Conservation (phyloP, 2,329 filamentous ascomycete species). For the Whalleya microplaca region DNA sequence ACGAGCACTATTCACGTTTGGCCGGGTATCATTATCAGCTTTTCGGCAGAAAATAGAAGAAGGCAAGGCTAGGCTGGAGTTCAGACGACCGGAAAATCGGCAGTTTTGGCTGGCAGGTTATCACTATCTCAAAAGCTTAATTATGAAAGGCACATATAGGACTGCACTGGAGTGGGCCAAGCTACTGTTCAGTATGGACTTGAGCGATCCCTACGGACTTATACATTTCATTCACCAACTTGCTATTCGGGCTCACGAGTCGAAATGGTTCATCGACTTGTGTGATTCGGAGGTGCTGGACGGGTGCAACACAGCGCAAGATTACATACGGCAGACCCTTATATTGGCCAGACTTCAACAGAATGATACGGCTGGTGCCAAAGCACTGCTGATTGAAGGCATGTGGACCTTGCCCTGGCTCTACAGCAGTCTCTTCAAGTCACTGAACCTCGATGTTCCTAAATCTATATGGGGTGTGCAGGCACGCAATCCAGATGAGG, state of each 20-base stretch:
- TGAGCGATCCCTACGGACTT: slow-evolving; percentile 81
- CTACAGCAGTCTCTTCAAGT: slow-evolving; percentile 77
- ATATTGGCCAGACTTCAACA: slow-evolving; percentile 76
- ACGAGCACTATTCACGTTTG: slow-evolving; percentile 89
- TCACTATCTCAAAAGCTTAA: slow-evolving; percentile 83
- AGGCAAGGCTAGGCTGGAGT: slow-evolving; percentile 81
- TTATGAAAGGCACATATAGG: slow-evolving; percentile 89
- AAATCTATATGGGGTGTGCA: slow-evolving; percentile 81
- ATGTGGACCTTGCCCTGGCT: slow-evolving; percentile 83
- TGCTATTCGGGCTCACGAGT: slow-evolving; percentile 79
- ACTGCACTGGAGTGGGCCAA: slow-evolving; percentile 95
- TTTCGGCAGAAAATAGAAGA: slow-evolving; percentile 77
- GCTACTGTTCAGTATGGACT: slow-evolving; percentile 75
- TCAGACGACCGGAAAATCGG: slow-evolving; percentile 81
- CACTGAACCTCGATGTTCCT: slow-evolving; percentile 77
- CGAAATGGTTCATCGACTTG: slow-evolving; percentile 75
- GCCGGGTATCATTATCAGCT: slow-evolving; percentile 81
- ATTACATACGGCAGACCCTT: slow-evolving; percentile 76
- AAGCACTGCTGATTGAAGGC: slow-evolving; percentile 65
- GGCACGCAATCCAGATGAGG: slow-evolving; percentile 66
- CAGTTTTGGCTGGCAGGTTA: slow-evolving; percentile 91
- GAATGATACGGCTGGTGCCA: slow-evolving; percentile 67
- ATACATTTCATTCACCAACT: slow-evolving; percentile 81
- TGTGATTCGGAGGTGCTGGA: slow-evolving; percentile 53
- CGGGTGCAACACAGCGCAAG: slow-evolving; percentile 41